Conservation (phyloP, 225 moss, liverwort and hornwort genomes). For the Marchantia paleacea region DNA sequence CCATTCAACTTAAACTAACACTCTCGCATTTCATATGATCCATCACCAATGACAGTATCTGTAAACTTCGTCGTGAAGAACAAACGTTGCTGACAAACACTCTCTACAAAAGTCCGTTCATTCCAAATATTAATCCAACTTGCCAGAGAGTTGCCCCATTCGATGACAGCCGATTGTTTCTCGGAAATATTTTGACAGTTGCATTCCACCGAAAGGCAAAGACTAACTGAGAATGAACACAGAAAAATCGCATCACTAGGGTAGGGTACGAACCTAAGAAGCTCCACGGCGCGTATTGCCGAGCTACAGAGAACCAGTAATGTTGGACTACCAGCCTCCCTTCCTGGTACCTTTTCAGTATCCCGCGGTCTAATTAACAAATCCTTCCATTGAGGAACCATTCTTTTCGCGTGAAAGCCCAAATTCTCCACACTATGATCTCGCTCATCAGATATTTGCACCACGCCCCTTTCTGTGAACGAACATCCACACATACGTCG, state of each 20-base stretch:
- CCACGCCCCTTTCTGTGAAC: slow-evolving; percentile 56
- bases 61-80: too few species aligned
- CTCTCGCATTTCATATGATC: too few species aligned
- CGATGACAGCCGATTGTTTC: too few species aligned
- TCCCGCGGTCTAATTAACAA: slow-evolving; percentile 46
- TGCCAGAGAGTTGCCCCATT: too few species aligned
- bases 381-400: slow-evolving; percentile 65
- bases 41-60: too few species aligned
- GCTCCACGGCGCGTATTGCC: slow-evolving; percentile 75
- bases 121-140: too few species aligned
- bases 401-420: slow-evolving; percentile 54
- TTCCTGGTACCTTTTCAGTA: slow-evolving; percentile 23
- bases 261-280: slow-evolving; percentile 60
- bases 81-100: too few species aligned
- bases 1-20: too few species aligned
- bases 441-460: slow-evolving; percentile 53
- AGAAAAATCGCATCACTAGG: not conserved
- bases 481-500: not conserved
- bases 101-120: too few species aligned
- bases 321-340: slow-evolving; percentile 54
- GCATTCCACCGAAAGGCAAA: too few species aligned
- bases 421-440: slow-evolving; percentile 66
- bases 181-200: too few species aligned
- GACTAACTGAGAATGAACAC: too few species aligned
- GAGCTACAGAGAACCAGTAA: slow-evolving; percentile 79